Evolutionary conservation across 1,284 basidiomycete species (phyloP), one percentile per base, ranked within the genome.

Genomic region (Ustilago trichophora): DNA sequence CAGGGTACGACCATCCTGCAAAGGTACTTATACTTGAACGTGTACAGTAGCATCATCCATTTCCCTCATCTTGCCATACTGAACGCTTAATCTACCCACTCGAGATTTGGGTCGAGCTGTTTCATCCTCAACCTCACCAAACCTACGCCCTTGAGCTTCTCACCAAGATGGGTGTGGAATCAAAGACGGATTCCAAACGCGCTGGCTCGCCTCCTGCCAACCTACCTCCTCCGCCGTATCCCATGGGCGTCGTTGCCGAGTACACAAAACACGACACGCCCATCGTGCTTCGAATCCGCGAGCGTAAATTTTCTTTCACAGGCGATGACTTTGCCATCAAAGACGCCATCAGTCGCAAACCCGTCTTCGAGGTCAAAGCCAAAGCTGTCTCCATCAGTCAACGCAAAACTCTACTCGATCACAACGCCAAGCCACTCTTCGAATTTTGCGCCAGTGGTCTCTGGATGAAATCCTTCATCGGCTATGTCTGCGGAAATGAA

Each of bases 321-420:
- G 60, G 53, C 22, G 72, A 72, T 51, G 67, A 72, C 33, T 72
- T 72, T 36, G 27, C 26, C 7, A 36, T 74, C 46, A 74, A 74
- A 38, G 72, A 72, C 22, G 70, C 60, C 24, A 37, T 65, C 12
- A 58, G 47, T 3, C 21, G 31, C n/a, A 33, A 40, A 7, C 27
- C 24, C 9, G 27, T 66, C 21, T 72, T 74, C 31, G 16, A 62
- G 8, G 53, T 74, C 8, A 24, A 57, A 2, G 69, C 56, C 12
- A 58, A 57, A 31, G 35, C 43, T 1, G 58, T 74, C 27, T 69
- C 65, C 8, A 24, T 69, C 21, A 41, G 36, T 29, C 27, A n/a
- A 4, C 35, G 26, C 9, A 74, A 70, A 46, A 44, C 40, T 7
- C 13, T 57, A 6, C 27, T 42, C 38, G 37, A 58, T n/a, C 44